Conservation (phyloP, 2,329 filamentous ascomycete genomes). For the Xylariaceae sp. region DNA sequence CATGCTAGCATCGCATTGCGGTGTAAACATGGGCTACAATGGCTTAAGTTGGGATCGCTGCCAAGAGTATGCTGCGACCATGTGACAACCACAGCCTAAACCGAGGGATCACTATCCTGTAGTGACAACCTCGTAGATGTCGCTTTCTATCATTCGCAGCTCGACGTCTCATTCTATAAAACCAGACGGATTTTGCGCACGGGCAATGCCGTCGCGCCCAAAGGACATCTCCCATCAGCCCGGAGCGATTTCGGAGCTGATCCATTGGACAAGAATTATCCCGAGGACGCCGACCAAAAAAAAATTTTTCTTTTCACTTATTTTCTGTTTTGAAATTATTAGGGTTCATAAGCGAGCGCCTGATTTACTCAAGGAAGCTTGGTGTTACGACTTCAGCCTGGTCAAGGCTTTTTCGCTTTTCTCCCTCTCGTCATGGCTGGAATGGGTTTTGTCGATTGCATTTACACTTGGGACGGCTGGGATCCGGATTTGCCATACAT, state of each 20-base stretch:
- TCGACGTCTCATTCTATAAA: slow-evolving; percentile 21
- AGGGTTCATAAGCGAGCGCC: slow-evolving; percentile 34
- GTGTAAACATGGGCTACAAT: slow-evolving; percentile 68
- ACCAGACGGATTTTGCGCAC: slow-evolving; percentile 23
- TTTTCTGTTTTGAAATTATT: slow-evolving; percentile 29
- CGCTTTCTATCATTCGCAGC: slow-evolving; percentile 25
- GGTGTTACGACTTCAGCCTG: slow-evolving; percentile 44
- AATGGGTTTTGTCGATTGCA: slow-evolving; percentile 47
- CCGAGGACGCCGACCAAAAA: background rate
- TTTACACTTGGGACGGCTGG: slow-evolving; percentile 48
- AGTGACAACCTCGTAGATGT: slow-evolving; percentile 39
- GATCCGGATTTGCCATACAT: slow-evolving; percentile 34
- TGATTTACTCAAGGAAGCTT: slow-evolving; percentile 26
- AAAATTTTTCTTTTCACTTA: slow-evolving; percentile 22
- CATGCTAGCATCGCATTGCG: slow-evolving; percentile 80
- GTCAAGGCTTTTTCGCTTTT: slow-evolving; percentile 38
- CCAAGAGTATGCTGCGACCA: slow-evolving; percentile 78
- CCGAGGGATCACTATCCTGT: slow-evolving; percentile 43
- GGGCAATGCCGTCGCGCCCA: slow-evolving; percentile 23
- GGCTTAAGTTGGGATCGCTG: slow-evolving; percentile 83
- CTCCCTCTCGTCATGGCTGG: slow-evolving; percentile 50
- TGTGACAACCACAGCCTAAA: slow-evolving; percentile 63
- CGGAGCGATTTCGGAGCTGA: slow-evolving; percentile 27
- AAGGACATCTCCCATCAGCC: slow-evolving; percentile 34
- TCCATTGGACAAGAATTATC: slow-evolving; percentile 26